Base-by-base conservation (phyloP, 768 basidiomycete species). In the Rubroboletus satanas region DNA sequence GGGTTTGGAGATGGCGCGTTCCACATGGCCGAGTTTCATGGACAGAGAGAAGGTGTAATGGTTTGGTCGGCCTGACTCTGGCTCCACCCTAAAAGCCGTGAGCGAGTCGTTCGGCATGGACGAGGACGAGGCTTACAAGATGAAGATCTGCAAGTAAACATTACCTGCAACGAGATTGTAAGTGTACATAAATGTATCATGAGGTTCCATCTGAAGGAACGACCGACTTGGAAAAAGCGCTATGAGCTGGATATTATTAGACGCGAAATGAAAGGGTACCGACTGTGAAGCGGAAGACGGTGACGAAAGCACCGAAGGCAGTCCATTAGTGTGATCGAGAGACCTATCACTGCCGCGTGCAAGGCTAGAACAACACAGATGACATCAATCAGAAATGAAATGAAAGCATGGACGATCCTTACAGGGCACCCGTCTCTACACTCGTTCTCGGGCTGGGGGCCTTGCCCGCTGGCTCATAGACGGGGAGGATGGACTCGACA, bases 41-140 rank as follows among this genome's bases (percentile, higher is more conserved):
- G 81, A 78, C 7, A 87, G 70, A 26, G 75, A 76, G 51, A 87
- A 81, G 9, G 72, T 74, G 62, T 80, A 84, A 57, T 78, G 51
- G 47, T 62, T 61, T 51, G 58, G 60, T n/a, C 58, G 47, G 23
- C 65, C 68, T 15, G 60, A 9, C 26, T 61, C 67, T 32, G 70
- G 31, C 43, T 72, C 71, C 12, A 73, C 60, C 51, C 72, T 74
- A 38, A 14, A n/a, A 39, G 12, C 53, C 56, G 70, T 62, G 38
- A 49, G 45, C 12, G 49, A 29, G 12, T 4, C 3, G 29, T 35
- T 26, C 12, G 18, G 29, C 4, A 33, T 23, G 28, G 48, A 51
- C 12, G 10, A 18, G 37, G 12, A 29, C 3, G 23, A 43, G 46
- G 26, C 82, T 61, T 64, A 85, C 84, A 78, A 75, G 26, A 85